These are phyloP conservation scores for Penicillium cinerascens DNA, from an alignment of 495 filamentous ascomycete species.

Conservation along the genomic window DNA sequence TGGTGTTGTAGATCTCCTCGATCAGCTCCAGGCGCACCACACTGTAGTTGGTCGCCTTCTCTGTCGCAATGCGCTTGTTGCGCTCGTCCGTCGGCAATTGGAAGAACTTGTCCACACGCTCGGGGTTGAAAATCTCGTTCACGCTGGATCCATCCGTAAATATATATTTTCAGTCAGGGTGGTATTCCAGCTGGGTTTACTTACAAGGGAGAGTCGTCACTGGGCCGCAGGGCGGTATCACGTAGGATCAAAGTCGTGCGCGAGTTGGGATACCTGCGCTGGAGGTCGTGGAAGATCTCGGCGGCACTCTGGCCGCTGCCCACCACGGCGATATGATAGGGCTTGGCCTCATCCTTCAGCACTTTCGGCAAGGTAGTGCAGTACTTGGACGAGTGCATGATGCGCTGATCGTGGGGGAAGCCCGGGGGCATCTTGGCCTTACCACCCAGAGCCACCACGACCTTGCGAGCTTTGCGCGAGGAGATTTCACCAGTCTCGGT, in stretches of 20 bases:
- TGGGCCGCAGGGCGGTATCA: conserved; percentile 75
- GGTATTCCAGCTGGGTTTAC: conserved; percentile 25
- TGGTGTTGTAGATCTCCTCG: conserved; percentile 76
- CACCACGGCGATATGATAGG: conserved; percentile 75
- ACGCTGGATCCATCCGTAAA: conserved; percentile 56
- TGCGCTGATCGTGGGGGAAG: conserved; percentile 60
- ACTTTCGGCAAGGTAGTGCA: conserved; percentile 58
- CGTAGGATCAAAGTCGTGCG: conserved; percentile 72
- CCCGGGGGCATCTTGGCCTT: conserved; percentile 69
- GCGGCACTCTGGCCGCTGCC: conserved; percentile 91
- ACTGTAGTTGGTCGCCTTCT: conserved; percentile 85
- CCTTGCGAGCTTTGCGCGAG: conserved; percentile 65
- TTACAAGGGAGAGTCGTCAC: conserved; percentile 94
- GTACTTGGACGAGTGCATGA: conserved; percentile 92
- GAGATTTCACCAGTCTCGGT: conserved; percentile 47
- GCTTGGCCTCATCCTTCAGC: conserved; percentile 50
- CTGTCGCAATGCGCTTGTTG: conserved; percentile 55
- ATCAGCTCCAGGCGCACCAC: conserved; percentile 86
- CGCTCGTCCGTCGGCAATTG: conserved; percentile 59
- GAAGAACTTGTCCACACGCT: conserved; percentile 71
- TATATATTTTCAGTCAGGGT: background rate
- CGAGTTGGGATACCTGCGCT: conserved; percentile 77
- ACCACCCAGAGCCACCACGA: conserved; percentile 83
- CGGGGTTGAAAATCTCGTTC: conserved; percentile 93
- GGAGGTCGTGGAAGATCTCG: conserved; percentile 90